Percentiles rank a stretch among this genome's conserved stretches.
These are phyloP conservation scores for Paraphysoderma sedebokerense DNA, from an alignment of 371 early-diverging fungal species.

Conservation along the genomic window DNA sequence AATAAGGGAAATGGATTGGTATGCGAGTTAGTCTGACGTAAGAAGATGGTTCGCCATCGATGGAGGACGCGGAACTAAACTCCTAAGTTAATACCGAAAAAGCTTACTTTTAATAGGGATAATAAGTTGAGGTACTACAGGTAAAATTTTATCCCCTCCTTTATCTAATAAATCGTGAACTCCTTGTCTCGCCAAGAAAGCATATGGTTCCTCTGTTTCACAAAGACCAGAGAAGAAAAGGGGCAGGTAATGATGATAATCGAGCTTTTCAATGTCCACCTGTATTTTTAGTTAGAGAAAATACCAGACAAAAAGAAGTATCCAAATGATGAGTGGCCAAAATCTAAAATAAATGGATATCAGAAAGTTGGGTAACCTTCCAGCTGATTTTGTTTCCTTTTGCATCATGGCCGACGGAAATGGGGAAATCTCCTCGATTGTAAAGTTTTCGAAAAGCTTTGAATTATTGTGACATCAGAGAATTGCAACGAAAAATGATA, in stretches of 20 bases:
- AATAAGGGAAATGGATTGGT: too few species aligned
- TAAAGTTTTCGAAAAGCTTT: conserved; percentile 31
- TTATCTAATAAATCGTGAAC: conserved; percentile 36
- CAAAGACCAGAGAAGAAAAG: conserved; percentile 37
- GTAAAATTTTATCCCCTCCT: conserved; percentile 32
- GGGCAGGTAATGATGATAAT: conserved; percentile 40
- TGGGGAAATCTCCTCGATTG: conserved; percentile 36
- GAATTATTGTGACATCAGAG: too few species aligned
- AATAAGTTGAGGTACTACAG: conserved; percentile 36
- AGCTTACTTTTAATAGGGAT: conserved; percentile 35
- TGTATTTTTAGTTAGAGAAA: conserved; percentile 1
- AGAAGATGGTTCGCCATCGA: background rate
- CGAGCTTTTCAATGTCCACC: conserved; percentile 40
- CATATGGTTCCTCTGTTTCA: conserved; percentile 38
- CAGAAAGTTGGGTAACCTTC: conserved; percentile 16
- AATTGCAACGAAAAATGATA: too few species aligned
- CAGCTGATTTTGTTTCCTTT: conserved; percentile 39
- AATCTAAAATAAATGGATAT: background rate
- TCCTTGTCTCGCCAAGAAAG: conserved; percentile 33
- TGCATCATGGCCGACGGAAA: conserved; percentile 33
- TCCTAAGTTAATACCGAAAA: background rate
- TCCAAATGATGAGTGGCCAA: background rate
- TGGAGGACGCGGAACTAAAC: background rate
- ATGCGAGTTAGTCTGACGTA: background rate
- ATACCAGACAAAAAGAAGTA: background rate